Base-by-base conservation (phyloP, 495 filamentous ascomycete species). In the Penicillium bialowiezense region DNA sequence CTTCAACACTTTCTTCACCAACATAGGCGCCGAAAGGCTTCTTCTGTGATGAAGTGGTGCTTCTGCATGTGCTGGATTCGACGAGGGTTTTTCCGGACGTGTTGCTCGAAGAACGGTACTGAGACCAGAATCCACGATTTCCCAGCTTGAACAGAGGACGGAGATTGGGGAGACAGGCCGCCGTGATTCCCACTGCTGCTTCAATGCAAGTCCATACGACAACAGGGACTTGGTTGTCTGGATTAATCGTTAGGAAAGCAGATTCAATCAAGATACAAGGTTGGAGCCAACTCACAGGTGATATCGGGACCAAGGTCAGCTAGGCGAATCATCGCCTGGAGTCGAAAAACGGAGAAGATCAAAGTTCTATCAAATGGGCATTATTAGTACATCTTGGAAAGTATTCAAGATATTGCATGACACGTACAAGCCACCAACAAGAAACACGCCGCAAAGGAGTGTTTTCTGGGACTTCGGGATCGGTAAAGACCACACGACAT, bases 401-500 rank as follows among this genome's bases (percentile, higher is more conserved):
- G 4, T 26, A 26, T 3, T 8, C 8, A 8, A 26, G 23, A 3
- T 0, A 44, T 13, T 0, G n/a, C 14, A 13, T 35, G 40, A 36
- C 15, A 60, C 67, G 28, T 55, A 70, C 67, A 70, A 50, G 31
- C 57, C 56, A 44, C 75, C 74, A 7, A 78, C 39, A 13, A 64
- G 43, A 45, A 78, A 78, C 3, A 78, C 65, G 15, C 63, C 58
- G 0, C 63, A 58, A 6, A 76, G 50, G 14, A 69, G 62, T 19
- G 66, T 21, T 38, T 70, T 78, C 41, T 72, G 61, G 13, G 50
- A 54, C 44, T 55, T 59, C 2, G 65, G 44, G 33, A 76, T 63
- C 2, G 72, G 68, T 9, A 76, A 54, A 5, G 54, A 56, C 56
- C 65, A 65, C 5, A 80, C 63, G 1, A 71, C 67, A 1, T 71